Conservation (phyloP, 176 grass and related monocot species). For the Canna indica region DNA sequence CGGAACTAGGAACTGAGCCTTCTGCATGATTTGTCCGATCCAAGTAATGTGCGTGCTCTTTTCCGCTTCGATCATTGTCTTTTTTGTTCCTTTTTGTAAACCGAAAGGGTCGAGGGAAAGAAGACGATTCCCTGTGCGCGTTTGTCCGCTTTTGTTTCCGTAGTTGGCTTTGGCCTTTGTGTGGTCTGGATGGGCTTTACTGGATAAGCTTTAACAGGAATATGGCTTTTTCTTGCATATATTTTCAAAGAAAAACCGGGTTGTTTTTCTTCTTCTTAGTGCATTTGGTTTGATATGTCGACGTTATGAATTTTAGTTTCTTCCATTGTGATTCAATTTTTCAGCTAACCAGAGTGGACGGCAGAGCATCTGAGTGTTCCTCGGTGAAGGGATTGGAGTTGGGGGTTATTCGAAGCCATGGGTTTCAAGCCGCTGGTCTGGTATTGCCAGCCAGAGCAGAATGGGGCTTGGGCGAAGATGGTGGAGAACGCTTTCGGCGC, state of each 20-base stretch:
- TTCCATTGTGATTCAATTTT: neutral
- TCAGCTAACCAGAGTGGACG: neutral
- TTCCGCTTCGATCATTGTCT: neutral
- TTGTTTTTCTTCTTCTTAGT: too few species aligned
- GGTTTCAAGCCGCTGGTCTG: conserved; percentile 58
- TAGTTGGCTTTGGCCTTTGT: too few species aligned
- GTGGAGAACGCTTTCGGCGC: conserved; percentile 60
- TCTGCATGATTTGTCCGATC: neutral
- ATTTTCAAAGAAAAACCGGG: neutral
- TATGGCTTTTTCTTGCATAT: neutral
- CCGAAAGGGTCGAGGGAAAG: neutral
- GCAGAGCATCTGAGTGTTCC: too few species aligned
- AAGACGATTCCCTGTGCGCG: neutral
- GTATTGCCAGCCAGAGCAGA: conserved; percentile 79
- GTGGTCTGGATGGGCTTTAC: neutral
- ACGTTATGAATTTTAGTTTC: too few species aligned
- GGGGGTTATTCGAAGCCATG: conserved; percentile 26
- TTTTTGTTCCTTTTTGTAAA: neutral
- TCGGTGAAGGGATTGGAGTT: neutral
- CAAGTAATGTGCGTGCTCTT: neutral
- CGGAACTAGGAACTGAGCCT: too few species aligned
- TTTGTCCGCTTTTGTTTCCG: neutral
- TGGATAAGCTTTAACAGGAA: neutral
- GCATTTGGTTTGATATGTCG: too few species aligned
- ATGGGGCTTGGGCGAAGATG: conserved; percentile 52